phyloP scores from a whole-genome alignment of 2,329 filamentous ascomycete species.

The Colletotrichum australisinense region DNA sequence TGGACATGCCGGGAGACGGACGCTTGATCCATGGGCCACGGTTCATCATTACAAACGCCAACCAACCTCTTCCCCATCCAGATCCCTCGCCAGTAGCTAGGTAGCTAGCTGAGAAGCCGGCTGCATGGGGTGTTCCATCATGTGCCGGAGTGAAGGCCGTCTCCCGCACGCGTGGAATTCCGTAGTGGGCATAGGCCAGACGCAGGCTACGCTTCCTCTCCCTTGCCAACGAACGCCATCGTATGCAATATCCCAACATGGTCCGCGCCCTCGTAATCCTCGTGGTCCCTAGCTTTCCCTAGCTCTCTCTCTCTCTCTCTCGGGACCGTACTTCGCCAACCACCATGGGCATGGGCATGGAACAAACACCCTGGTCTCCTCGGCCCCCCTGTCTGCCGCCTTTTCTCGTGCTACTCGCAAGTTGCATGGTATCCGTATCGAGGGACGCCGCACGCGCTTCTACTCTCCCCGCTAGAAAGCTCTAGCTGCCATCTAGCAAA shows the following conservation, averaged over 20 bases:
- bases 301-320: neutral
- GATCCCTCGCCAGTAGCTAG: neutral
- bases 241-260: constrained; percentile 12
- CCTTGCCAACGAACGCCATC: neutral
- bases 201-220: neutral
- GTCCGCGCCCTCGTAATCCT: constrained; percentile 12
- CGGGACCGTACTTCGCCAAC: neutral
- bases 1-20: neutral
- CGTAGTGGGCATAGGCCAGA: neutral
- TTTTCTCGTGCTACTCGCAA: neutral
- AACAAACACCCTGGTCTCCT: neutral
- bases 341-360: neutral
- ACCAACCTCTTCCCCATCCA: neutral
- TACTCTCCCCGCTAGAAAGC: neutral
- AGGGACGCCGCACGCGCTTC: neutral
- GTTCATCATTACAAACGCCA: neutral
- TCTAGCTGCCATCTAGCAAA: neutral
- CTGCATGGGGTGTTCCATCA: constrained; percentile 11
- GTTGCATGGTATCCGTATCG: neutral
- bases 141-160: constrained; percentile 31
- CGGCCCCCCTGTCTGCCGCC: neutral
- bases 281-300: constrained; percentile 14
- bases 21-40: neutral
- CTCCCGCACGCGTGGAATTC: constrained; percentile 15
- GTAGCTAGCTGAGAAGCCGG: neutral